phyloP scores from a whole-genome alignment of 805 yeast species.

The Ogataea pini region DNA sequence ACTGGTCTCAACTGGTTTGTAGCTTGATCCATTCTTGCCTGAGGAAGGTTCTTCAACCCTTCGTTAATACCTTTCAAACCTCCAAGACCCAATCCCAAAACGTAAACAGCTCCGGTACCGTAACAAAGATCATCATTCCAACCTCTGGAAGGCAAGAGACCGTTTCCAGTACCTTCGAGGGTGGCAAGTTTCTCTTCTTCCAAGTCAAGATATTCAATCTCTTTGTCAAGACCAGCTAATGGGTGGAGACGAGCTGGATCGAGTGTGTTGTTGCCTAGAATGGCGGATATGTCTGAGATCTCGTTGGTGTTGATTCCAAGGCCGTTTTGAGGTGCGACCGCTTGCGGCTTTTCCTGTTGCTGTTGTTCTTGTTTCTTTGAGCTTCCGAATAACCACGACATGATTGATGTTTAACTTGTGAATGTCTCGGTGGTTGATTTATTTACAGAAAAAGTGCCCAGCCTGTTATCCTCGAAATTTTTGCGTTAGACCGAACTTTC shows the following conservation, averaged over 20 bases:
- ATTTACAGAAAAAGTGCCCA: slow-evolving; percentile 1
- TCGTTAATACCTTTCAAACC: slow-evolving; percentile 87
- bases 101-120: slow-evolving; percentile 94
- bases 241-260: slow-evolving; percentile 83
- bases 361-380: slow-evolving; percentile 21
- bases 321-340: slow-evolving; percentile 2
- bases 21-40: slow-evolving; percentile 60
- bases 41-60: slow-evolving; percentile 76
- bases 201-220: slow-evolving; percentile 84
- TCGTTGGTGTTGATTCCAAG: slow-evolving; percentile 29
- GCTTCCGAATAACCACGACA: slow-evolving; percentile 57
- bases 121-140: slow-evolving; percentile 98
- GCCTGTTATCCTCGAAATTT: not conserved
- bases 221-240: slow-evolving; percentile 86
- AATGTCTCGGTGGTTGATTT: not conserved
- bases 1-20: slow-evolving; percentile 52
- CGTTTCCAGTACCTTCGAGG: slow-evolving; percentile 81
- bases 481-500: not conserved
- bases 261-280: slow-evolving; percentile 59
- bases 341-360: slow-evolving; percentile 9
- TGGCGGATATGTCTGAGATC: slow-evolving; percentile 61
- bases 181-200: slow-evolving; percentile 77
- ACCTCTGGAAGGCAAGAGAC: slow-evolving; percentile 92
- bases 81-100: slow-evolving; percentile 84
- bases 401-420: slow-evolving; percentile 14